Evolutionary conservation across 176 grass and related monocot genomes (phyloP), one percentile per base, ranked within the genome.

Genomic region (Phyllostachys edulis): DNA sequence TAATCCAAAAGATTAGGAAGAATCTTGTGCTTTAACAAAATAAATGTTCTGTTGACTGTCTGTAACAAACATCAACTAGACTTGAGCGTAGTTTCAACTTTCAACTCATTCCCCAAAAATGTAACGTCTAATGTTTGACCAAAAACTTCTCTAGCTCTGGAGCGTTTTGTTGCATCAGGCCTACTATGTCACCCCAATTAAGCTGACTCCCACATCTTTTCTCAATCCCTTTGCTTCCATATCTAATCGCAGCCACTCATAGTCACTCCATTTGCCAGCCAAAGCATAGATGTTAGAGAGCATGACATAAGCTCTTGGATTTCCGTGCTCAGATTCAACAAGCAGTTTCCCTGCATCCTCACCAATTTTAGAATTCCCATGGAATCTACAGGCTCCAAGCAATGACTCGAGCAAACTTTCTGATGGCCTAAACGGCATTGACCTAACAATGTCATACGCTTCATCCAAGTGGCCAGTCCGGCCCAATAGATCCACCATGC

Each of bases 271-370:
- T 71, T 85, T 91, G 73, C 80, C 89, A 89, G 81, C 73, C 69
- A 73, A 88, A 75, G 89, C 92, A 76, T 94, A 94, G 67, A 94
- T 91, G 81, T 94, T 94, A 3, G 89, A 91, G n/a, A 94, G 92
- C 92, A 94, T 91, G 44, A 91, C 89, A 44, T 89, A 91, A 17
- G 87, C 89, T 51, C 89, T 89, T 82, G 92, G 75, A 62, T 45
- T 85, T 36, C 66, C 14, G 39, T 80, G 73, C 50, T 86, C 83
- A 38, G 61, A 84, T 17, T 82, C 71, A 21, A 91, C 44, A 49
- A 94, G 84, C 54, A 89, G 52, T 78, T 91, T 87, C 23, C 92
- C 87, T 21, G 87, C 79, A 56, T 77, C 75, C 71, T 94, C 84
- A 29, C 92, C 92, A 79, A 91, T 87, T 87, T 82, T 70, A 87